phyloP scores from a whole-genome alignment of 2,329 filamentous ascomycete genomes.

The Exophiala mesophila region DNA sequence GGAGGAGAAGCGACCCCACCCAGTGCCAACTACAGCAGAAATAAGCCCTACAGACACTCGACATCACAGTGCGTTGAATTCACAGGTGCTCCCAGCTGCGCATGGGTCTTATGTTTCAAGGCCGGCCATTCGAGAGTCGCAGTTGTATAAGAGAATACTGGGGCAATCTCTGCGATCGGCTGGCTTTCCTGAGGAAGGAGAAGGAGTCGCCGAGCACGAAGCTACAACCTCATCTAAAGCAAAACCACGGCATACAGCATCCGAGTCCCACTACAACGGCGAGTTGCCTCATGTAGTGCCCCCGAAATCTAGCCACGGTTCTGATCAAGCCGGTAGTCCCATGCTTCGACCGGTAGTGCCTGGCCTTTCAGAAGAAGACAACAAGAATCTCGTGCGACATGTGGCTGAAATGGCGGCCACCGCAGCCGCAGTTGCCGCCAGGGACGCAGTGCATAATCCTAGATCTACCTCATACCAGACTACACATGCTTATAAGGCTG shows the following conservation, averaged over 20 bases:
- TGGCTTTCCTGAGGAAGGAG: constrained; percentile 58
- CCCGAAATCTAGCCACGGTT: constrained; percentile 54
- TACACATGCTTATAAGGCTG: constrained; percentile 32
- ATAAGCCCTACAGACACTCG: constrained; percentile 33
- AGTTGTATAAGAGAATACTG: constrained; percentile 87
- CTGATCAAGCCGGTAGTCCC: constrained; percentile 38
- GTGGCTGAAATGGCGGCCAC: constrained; percentile 93
- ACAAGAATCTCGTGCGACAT: constrained; percentile 72
- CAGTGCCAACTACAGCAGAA: constrained; percentile 35
- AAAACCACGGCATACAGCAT: constrained; percentile 39
- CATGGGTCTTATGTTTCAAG: constrained; percentile 45
- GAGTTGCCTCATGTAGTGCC: constrained; percentile 65
- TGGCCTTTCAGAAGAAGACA: constrained; percentile 76
- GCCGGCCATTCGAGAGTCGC: constrained; percentile 75
- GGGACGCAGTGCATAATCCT: constrained; percentile 60
- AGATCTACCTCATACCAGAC: constrained; percentile 46
- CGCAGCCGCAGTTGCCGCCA: constrained; percentile 78
- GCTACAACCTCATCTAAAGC: constrained; percentile 23
- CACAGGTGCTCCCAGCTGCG: constrained; percentile 26
- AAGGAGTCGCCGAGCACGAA: constrained; percentile 30
- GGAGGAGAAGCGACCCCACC: constrained; percentile 68
- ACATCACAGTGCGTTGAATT: constrained; percentile 31
- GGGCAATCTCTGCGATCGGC: constrained; percentile 84
- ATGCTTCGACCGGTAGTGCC: constrained; percentile 44
- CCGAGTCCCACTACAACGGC: constrained; percentile 29